Percentiles rank a stretch among this genome's conserved stretches.
Conservation (phyloP, 441 rosid species). For the Pelargonium fulgidum region DNA sequence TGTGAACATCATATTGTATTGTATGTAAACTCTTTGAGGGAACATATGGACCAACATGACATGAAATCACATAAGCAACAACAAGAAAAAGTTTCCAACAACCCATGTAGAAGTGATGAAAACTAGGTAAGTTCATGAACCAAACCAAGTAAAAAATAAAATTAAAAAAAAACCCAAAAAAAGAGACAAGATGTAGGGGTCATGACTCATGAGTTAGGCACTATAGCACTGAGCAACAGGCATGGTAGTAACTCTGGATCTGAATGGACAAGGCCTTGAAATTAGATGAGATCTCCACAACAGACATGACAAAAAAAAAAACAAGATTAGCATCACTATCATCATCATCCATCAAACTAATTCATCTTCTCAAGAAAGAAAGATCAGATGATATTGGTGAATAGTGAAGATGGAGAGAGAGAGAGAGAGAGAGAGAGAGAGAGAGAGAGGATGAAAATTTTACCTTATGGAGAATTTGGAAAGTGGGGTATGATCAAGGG, state of each 20-base stretch:
- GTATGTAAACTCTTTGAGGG: slow-evolving; percentile 19
- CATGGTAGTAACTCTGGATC: slow-evolving; percentile 36
- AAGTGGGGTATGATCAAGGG: slow-evolving; percentile 34
- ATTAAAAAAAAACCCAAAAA: slow-evolving; percentile 13
- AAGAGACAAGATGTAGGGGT: slow-evolving; percentile 26
- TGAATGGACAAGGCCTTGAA: slow-evolving; percentile 28
- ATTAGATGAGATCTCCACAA: slow-evolving; percentile 6
- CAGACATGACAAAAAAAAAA: slow-evolving; percentile 16
- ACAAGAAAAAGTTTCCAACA: slow-evolving; percentile 15
- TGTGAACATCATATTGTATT: slow-evolving; percentile 22
- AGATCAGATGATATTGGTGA: slow-evolving; percentile 14
- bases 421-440: background rate
- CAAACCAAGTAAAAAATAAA: slow-evolving; percentile 14
- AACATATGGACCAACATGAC: slow-evolving; percentile 26
- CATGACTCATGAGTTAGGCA: slow-evolving; percentile 22
- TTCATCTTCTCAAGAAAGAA: background rate
- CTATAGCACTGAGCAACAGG: slow-evolving; percentile 32
- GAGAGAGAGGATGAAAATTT: slow-evolving; percentile 1
- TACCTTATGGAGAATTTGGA: slow-evolving; percentile 90
- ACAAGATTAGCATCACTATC: background rate
- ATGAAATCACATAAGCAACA: slow-evolving; percentile 35
- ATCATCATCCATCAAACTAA: slow-evolving; percentile 8
- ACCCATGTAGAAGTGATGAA: background rate
- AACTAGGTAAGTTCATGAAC: slow-evolving; percentile 1
- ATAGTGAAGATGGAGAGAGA: too few species aligned